phyloP scores from a whole-genome alignment of 78 protist species.

The Planoprotostelium fungivorum region DNA sequence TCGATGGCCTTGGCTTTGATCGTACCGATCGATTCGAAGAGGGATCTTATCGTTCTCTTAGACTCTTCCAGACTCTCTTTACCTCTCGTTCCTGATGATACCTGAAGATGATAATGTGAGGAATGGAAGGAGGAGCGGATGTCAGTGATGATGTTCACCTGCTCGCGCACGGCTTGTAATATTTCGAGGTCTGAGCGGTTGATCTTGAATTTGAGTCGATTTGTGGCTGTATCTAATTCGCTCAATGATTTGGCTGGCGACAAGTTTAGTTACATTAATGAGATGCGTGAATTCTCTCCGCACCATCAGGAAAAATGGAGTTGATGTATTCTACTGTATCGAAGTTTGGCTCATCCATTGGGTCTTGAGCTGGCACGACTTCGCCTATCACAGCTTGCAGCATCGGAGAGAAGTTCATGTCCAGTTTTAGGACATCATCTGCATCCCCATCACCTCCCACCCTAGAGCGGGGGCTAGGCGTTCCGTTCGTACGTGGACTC shows the following conservation, averaged over 20 bases:
- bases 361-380: conserved; percentile 54
- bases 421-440: background rate
- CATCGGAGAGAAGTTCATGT: conserved; percentile 3
- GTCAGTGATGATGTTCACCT: no score
- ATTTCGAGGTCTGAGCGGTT: conserved; percentile 47
- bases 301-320: conserved; percentile 56
- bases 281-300: background rate
- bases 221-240: conserved; percentile 22
- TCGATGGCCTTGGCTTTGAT: conserved; percentile 70
- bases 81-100: conserved; percentile 23
- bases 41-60: conserved; percentile 48
- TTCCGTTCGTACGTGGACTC: no score
- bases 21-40: conserved; percentile 59
- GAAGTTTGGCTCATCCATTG: conserved; percentile 67
- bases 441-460: no score
- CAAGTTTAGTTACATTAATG: background rate
- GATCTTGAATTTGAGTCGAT: conserved; percentile 29
- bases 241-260: conserved; percentile 22
- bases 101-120: background rate
- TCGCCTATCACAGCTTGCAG: conserved; percentile 58
- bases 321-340: conserved; percentile 72
- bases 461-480: no score
- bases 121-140: background rate
- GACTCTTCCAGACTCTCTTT: conserved; percentile 69
- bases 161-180: conserved; percentile 53